Evolutionary conservation across 257 asterid genomes (phyloP).

Genomic region (Plantago major): DNA sequence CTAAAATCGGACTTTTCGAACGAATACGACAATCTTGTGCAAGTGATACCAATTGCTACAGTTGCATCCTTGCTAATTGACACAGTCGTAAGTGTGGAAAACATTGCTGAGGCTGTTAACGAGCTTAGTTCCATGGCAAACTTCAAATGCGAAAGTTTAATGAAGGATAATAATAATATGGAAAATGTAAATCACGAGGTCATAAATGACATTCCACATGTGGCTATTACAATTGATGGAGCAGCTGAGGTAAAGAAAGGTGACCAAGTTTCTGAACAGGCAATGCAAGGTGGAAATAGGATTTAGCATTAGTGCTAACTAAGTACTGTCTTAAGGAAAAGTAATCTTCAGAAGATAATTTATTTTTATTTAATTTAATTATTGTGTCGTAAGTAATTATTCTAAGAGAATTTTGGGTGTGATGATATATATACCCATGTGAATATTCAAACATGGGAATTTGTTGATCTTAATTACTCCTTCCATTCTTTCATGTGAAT

Average conservation of each 20-base stretch:
- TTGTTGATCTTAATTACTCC: too few relatives aligned
- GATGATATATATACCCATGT: neutral
- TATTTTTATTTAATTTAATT: neutral
- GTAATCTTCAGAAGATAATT: neutral
- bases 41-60: slow-evolving; percentile 46
- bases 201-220: slow-evolving; percentile 7
- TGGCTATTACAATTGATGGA: slow-evolving; percentile 24
- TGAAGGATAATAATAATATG: slow-evolving; percentile 4
- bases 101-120: slow-evolving; percentile 44
- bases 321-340: neutral
- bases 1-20: slow-evolving; percentile 42
- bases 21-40: slow-evolving; percentile 26
- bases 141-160: slow-evolving; percentile 27
- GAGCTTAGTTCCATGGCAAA: slow-evolving; percentile 59
- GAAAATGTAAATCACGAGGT: neutral
- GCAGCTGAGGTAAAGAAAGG: slow-evolving; percentile 13
- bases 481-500: too few relatives aligned
- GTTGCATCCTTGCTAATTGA: slow-evolving; percentile 55
- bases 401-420: neutral
- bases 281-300: neutral
- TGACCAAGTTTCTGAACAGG: slow-evolving; percentile 15
- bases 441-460: neutral
- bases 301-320: neutral
- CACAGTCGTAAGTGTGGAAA: slow-evolving; percentile 36
- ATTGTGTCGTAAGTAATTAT: neutral